A percentile compares a stretch with the other conserved stretches of the same genome.
Evolutionary conservation across 192 early-diverging fungal genomes (phyloP).

Genomic region (Coemansia sp.): DNA sequence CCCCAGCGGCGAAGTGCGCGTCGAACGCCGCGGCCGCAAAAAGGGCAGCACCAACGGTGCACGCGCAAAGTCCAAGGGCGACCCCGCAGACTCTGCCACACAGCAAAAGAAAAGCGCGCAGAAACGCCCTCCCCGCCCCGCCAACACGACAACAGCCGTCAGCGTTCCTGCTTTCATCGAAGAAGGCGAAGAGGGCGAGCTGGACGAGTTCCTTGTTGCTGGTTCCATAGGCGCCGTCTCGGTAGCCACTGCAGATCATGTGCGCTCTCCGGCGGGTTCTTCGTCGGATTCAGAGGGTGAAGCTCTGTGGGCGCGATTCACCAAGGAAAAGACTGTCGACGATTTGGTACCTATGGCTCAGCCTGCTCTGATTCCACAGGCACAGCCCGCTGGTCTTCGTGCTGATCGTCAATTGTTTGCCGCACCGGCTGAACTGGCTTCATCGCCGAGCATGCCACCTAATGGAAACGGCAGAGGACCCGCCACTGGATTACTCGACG

Average conservation of each 20-base stretch:
- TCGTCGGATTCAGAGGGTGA: constrained; percentile 36
- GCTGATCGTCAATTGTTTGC: neutral
- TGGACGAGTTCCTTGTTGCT: constrained; percentile 3
- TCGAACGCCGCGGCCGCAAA: constrained; percentile 45
- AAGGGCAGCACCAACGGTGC: constrained; percentile 39
- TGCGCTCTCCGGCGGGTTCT: no score
- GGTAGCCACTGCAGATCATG: no score
- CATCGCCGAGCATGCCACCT: neutral
- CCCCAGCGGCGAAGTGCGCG: constrained; percentile 28
- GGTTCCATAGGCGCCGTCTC: neutral
- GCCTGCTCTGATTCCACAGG: no score
- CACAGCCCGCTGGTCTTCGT: neutral
- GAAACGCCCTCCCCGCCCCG: neutral
- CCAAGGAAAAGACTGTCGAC: constrained; percentile 19
- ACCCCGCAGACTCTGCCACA: neutral
- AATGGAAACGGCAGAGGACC: neutral
- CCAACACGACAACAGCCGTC: neutral
- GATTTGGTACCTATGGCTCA: constrained; percentile 27
- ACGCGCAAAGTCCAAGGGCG: neutral
- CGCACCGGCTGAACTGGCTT: neutral
- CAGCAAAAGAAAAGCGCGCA: neutral
- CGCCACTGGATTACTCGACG: neutral
- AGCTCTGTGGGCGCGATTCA: constrained; percentile 33
- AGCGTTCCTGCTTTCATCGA: neutral
- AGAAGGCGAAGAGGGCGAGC: constrained; percentile 14